phyloP scores from a whole-genome alignment of 2,329 filamentous ascomycete species.

The Mycocentrospora acerina region DNA sequence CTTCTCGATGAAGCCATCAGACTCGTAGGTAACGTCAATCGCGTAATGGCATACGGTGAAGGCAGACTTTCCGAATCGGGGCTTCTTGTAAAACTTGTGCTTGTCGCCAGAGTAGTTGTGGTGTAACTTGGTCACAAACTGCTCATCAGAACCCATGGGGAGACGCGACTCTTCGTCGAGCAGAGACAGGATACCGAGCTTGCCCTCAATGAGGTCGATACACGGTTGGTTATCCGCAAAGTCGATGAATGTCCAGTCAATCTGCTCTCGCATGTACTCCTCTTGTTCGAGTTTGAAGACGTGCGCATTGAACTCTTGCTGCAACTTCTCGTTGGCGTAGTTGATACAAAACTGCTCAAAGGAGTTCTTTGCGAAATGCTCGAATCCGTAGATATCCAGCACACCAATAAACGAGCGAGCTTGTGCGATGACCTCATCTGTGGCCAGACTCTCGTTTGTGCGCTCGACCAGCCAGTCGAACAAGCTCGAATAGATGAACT shows the following conservation, averaged over 20 bases:
- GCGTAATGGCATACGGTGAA: slow-evolving; percentile 99
- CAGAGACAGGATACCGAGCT: slow-evolving; percentile 87
- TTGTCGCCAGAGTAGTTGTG: slow-evolving; percentile 89
- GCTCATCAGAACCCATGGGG: slow-evolving; percentile 95
- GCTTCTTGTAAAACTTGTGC: slow-evolving; percentile 98
- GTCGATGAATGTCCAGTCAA: slow-evolving; percentile 99
- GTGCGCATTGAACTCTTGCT: slow-evolving; percentile 99
- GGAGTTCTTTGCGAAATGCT: slow-evolving; percentile 99
- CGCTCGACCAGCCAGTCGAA: slow-evolving; percentile 99
- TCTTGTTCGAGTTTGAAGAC: slow-evolving; percentile 99
- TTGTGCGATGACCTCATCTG: slow-evolving; percentile 78
- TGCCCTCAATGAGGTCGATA: slow-evolving; percentile 97
- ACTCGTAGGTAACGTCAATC: slow-evolving; percentile 97
- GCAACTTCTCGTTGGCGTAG: slow-evolving; percentile 98
- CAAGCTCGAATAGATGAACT: slow-evolving; percentile 96
- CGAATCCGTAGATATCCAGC: slow-evolving; percentile 98
- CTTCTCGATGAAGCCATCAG: slow-evolving; percentile 98
- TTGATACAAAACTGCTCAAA: slow-evolving; percentile 99
- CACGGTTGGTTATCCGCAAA: slow-evolving; percentile 99
- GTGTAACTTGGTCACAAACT: slow-evolving; percentile 94
- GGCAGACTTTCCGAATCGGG: slow-evolving; percentile 91
- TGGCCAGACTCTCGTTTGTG: slow-evolving; percentile 88
- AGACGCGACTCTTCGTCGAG: slow-evolving; percentile 95
- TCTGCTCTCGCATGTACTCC: slow-evolving; percentile 93
- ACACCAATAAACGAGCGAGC: slow-evolving; percentile 95